Conservation (phyloP, 2,329 filamentous ascomycete species). For the Didymella exigua region DNA sequence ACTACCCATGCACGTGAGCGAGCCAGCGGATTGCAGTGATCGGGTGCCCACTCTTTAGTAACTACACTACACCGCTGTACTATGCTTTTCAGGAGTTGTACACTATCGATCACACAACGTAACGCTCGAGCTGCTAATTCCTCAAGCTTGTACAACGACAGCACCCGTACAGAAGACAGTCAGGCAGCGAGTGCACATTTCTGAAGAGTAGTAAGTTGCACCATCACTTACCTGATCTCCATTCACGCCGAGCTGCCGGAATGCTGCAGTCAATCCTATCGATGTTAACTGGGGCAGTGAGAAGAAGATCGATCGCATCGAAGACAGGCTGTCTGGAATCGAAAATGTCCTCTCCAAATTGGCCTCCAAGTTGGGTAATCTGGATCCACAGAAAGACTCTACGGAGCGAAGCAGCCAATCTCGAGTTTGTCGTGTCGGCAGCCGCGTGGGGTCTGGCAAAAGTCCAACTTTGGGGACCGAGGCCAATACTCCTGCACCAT, state of each 20-base stretch:
- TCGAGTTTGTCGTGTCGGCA: slow-evolving; percentile 27
- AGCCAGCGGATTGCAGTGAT: not conserved
- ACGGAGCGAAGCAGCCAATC: slow-evolving; percentile 34
- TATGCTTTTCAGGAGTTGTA: not conserved
- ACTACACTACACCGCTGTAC: not conserved
- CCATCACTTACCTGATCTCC: not conserved
- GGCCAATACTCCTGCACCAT: slow-evolving; percentile 40
- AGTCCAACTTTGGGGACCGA: slow-evolving; percentile 31
- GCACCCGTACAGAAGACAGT: slow-evolving; percentile 39
- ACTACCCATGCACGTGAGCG: not conserved
- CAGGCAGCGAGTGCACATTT: slow-evolving; percentile 45
- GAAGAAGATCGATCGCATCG: slow-evolving; percentile 60
- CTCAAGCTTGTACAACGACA: slow-evolving; percentile 42
- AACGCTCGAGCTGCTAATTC: slow-evolving; percentile 9
- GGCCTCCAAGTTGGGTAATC: slow-evolving; percentile 35
- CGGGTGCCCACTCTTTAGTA: not conserved
- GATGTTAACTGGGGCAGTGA: slow-evolving; percentile 47
- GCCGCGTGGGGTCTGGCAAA: slow-evolving; percentile 16
- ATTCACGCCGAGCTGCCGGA: not conserved
- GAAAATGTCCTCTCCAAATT: slow-evolving; percentile 51
- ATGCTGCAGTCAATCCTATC: not conserved
- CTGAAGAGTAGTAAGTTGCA: slow-evolving; percentile 45
- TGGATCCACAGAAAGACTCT: slow-evolving; percentile 31
- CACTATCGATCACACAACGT: not conserved
- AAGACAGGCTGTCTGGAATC: slow-evolving; percentile 57